These are phyloP conservation scores for Aspergillus nidulans DNA, from an alignment of 495 filamentous ascomycete species.

Conservation along the genomic window DNA sequence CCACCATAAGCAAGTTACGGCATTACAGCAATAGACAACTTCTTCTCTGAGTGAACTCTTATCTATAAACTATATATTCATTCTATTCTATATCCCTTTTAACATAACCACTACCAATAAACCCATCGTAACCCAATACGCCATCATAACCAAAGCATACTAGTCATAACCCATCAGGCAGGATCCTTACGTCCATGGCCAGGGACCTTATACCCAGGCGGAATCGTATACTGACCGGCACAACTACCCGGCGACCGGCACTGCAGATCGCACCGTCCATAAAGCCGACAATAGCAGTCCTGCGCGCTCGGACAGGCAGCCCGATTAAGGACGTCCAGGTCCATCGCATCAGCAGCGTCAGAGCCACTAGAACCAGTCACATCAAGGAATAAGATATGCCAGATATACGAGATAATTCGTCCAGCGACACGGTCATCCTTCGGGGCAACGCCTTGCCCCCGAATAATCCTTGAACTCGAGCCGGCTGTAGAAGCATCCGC, in stretches of 20 bases:
- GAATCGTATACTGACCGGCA: conserved; percentile 34
- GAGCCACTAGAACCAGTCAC: neutral
- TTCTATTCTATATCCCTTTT: too few relatives aligned
- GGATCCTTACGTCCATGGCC: conserved; percentile 1
- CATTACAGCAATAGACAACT: too few relatives aligned
- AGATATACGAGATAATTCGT: conserved; percentile 38
- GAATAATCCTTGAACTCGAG: neutral
- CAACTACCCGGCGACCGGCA: conserved; percentile 29
- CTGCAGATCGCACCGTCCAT: conserved; percentile 34
- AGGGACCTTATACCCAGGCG: conserved; percentile 32
- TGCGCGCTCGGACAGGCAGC: conserved; percentile 35
- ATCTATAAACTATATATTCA: too few relatives aligned
- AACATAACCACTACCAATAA: too few relatives aligned
- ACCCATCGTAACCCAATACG: too few relatives aligned
- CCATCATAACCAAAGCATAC: too few relatives aligned
- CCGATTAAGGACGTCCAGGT: conserved; percentile 40
- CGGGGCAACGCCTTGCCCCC: conserved; percentile 22
- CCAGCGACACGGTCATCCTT: conserved; percentile 36
- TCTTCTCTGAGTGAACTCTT: too few relatives aligned
- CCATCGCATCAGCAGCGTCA: conserved; percentile 23
- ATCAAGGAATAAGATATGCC: conserved; percentile 47
- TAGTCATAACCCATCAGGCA: neutral
- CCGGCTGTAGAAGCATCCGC: neutral
- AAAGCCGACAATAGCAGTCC: conserved; percentile 44
- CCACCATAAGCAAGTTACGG: too few relatives aligned